A percentile compares a stretch with the other conserved stretches of the same genome.
Evolutionary conservation across 1,284 basidiomycete species (phyloP).

Genomic region (Nidula niveotomentosa): DNA sequence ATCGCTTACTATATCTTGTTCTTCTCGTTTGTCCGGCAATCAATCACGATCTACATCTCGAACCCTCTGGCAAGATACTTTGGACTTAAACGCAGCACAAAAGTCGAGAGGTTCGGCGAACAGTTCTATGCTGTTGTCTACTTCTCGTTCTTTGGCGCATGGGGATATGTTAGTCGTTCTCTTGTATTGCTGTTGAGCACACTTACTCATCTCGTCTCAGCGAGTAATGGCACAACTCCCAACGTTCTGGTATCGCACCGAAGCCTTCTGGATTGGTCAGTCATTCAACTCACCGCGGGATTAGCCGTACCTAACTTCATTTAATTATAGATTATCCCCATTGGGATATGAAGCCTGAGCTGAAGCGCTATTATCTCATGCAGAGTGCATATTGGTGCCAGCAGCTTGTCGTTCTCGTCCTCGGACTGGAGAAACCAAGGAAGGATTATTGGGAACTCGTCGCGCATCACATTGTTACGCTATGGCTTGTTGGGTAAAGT

Average conservation of each 20-base stretch:
- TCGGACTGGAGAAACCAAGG: slow-evolving; percentile 90
- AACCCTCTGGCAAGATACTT: slow-evolving; percentile 70
- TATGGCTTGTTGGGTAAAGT: slow-evolving; percentile 88
- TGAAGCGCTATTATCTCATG: slow-evolving; percentile 94
- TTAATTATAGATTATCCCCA: slow-evolving; percentile 73
- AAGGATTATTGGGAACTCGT: slow-evolving; percentile 91
- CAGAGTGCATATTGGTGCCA: slow-evolving; percentile 94
- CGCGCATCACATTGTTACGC: slow-evolving; percentile 87
- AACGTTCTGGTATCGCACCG: slow-evolving; percentile 88
- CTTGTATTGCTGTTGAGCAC: neutral
- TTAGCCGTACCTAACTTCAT: slow-evolving; percentile 2
- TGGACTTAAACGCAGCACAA: slow-evolving; percentile 67
- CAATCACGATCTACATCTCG: slow-evolving; percentile 69
- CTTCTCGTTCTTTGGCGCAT: slow-evolving; percentile 67
- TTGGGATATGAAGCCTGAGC: slow-evolving; percentile 82
- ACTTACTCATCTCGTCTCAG: slow-evolving; percentile 32
- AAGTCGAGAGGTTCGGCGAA: slow-evolving; percentile 86
- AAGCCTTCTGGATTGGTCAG: slow-evolving; percentile 81
- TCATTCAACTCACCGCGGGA: slow-evolving; percentile 3
- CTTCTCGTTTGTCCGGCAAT: slow-evolving; percentile 90
- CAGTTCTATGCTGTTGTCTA: slow-evolving; percentile 89
- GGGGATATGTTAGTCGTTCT: slow-evolving; percentile 74
- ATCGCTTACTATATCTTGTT: slow-evolving; percentile 88
- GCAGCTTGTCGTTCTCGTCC: slow-evolving; percentile 85
- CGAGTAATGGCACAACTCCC: slow-evolving; percentile 86